Conservation (phyloP, 176 grass and related monocot genomes). For the Musa troglodytarum region DNA sequence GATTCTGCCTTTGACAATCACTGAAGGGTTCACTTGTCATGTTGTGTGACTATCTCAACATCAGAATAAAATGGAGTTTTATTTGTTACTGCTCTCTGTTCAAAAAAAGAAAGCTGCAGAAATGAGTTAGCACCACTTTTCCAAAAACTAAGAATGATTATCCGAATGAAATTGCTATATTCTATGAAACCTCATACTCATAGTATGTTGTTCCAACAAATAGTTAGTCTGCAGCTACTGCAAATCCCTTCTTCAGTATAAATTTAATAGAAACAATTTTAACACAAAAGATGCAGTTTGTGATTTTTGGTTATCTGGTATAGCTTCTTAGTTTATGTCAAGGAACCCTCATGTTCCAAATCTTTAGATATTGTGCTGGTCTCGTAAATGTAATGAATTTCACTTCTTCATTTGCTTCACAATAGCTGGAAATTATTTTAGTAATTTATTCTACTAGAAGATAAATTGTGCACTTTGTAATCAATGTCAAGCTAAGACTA, state of each 20-base stretch:
- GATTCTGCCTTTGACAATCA: background rate
- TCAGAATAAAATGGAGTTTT: slow-evolving; percentile 6
- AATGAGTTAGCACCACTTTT: background rate
- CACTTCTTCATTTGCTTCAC: background rate
- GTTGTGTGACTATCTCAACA: slow-evolving; percentile 13
- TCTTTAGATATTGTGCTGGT: background rate
- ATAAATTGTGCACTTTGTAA: too few relatives aligned
- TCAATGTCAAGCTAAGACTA: too few relatives aligned
- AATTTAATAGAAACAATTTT: background rate
- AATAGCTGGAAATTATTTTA: background rate
- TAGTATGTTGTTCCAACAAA: background rate
- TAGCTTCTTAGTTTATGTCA: background rate
- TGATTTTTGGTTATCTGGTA: background rate
- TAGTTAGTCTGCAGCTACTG: background rate
- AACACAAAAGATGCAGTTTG: background rate
- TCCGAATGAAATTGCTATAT: background rate
- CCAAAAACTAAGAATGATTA: background rate
- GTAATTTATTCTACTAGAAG: too few relatives aligned
- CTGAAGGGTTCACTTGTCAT: slow-evolving; percentile 29
- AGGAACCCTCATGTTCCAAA: background rate
- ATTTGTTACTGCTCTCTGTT: too few relatives aligned
- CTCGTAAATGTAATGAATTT: background rate
- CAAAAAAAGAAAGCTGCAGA: too few relatives aligned
- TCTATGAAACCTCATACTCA: background rate
- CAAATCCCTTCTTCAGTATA: background rate